Base-by-base conservation (phyloP, 202 grass and related monocot species). In the Bolboschoenoplectus hybrid region DNA sequence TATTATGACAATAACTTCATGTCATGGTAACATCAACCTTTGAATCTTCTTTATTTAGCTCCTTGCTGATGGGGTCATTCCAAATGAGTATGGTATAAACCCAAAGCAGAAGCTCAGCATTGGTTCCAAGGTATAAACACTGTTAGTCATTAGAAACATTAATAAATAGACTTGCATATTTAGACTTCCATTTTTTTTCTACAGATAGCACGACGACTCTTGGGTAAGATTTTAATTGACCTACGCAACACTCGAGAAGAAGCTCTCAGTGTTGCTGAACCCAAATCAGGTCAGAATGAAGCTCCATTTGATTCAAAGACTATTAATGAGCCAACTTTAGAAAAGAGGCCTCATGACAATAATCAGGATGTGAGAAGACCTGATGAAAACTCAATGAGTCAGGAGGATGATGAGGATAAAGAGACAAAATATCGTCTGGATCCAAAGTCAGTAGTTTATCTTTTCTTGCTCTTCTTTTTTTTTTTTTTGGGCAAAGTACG, bases 391-490 rank as follows among this genome's bases (percentile, higher is more conserved):
- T 90, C 82, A 20, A 69, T 90, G 73, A 87, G 86, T 84, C 82
- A 86, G 84, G 53, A 80, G 67, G 93, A 99, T 68, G 97, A 93
- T 56, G 91, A 88, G 41, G 89, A 97, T 76, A 88, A 91, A 89
- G 95, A 97, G 92, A 97, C 91, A 65, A 93, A 95, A 93, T 97
- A 95, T 86, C 94, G 95, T 85, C 87, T 97, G 85, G 95, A 97
- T 87, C 93, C 95, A 84, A 97, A 93, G 95, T 97, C 85, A 79
- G 88, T 65, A 84, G 65, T 81, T 78, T 86, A 53, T 35, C 67
- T 65, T 89, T 60, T 76, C 68, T 63, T 55, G 62, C 13, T 50
- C 46, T 80, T 46, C 82, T 87, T 67, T 60, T 60, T 26, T 26
- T 26, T 26, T 26, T 26, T 26, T 26, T 26, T 26, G 26, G 26